Conservation (phyloP, 1,284 basidiomycete genomes). For the Ustilago trichophora region DNA sequence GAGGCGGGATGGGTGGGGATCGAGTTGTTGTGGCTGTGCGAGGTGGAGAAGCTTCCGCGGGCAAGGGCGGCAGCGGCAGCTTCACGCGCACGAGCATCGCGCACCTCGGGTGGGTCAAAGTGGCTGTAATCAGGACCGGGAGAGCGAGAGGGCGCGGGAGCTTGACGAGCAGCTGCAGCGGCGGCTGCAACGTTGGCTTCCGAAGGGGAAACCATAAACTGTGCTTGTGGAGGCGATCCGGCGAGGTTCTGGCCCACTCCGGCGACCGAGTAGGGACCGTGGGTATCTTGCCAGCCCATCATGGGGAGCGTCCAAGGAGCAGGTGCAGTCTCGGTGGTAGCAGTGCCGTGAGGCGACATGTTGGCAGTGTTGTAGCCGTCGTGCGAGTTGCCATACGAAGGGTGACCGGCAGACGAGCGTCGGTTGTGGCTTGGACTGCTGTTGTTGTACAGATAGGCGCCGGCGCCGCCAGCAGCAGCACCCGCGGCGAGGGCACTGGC, state of each 20-base stretch:
- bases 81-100: conserved; percentile 49
- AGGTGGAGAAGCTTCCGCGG: conserved; percentile 17
- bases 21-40: conserved; percentile 11
- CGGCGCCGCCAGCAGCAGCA: conserved; percentile 37
- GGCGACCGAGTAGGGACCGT: conserved; percentile 34
- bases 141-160: conserved; percentile 14
- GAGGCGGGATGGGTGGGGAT: conserved; percentile 16
- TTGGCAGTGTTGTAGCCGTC: conserved; percentile 22
- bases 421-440: conserved; percentile 15
- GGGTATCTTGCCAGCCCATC: conserved; percentile 41
- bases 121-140: conserved; percentile 54
- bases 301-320: conserved; percentile 42
- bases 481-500: conserved; percentile 40
- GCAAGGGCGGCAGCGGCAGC: conserved; percentile 41
- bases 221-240: conserved; percentile 24
- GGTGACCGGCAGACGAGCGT: conserved; percentile 34
- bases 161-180: conserved; percentile 11
- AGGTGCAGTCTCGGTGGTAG: conserved; percentile 15
- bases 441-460: conserved; percentile 27
- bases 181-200: conserved; percentile 26
- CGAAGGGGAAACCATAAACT: conserved; percentile 39
- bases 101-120: conserved; percentile 59
- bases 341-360: conserved; percentile 28
- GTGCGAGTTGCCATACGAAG: conserved; percentile 15
- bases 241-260: conserved; percentile 30